Evolutionary conservation across 108 stramenopile species (phyloP), one percentile per base, ranked within the genome.

Genomic region (Parietichytrium sp.): DNA sequence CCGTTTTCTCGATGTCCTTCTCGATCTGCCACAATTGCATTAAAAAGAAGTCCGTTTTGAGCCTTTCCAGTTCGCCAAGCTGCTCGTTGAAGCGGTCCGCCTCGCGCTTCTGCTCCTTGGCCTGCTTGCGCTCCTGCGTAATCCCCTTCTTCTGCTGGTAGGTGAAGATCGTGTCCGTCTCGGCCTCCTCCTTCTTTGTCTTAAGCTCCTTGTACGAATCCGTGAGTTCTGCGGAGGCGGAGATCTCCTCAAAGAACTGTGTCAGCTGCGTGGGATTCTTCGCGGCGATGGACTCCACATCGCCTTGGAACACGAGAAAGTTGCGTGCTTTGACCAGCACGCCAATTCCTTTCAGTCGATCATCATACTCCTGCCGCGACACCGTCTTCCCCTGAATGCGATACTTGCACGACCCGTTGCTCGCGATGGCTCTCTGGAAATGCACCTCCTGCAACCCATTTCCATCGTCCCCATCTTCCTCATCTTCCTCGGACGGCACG

Each of bases 271-370:
- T 88, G 10, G 97, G 96, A 38, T 90, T 87, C 85, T 96, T 97
- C 26, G 93, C 87, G 0, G 97, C 97, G 83, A 98, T 89, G 49
- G 90, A 87, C 85, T 98, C 97, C 27, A 99, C 97, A 86, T 99
- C 98, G 16, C 98, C 98, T 49, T 96, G 96, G 87, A 99, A 99
- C 23, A 99, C 97, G 26, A 99, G 85, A 86, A 99, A 99, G 88
- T 99, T 98, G n/a, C 97, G 89, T 3, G 96, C 96, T 83, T 96
- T 96, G 83, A 96, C 90, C 53, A 98, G 87, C 12, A 99, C 96
- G n/a, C 97, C 97, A 84, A 99, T 97, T 15, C 89, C 29, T 61
- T 77, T 52, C 25, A 89, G 86, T 4, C 16, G 25, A 33, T 49
- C 42, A 85, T 96, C 96, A 83, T 99, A 99, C 54, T 91, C 84